Evolutionary conservation across 179 eudicot genomes (phyloP).

Genomic region (Vitellaria paradoxa): DNA sequence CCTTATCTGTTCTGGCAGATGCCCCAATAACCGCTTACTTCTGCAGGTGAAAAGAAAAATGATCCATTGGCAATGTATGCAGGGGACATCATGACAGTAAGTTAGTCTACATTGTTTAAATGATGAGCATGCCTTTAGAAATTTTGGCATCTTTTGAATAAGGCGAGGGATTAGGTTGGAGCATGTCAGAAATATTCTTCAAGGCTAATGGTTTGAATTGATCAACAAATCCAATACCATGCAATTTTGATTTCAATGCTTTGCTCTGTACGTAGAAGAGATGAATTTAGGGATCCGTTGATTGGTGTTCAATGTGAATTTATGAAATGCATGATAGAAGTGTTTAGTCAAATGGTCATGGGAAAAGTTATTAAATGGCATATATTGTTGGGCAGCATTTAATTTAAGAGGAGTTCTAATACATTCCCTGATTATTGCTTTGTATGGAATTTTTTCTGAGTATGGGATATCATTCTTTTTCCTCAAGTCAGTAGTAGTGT

Average conservation of each 20-base stretch:
- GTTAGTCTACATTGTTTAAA: slow-evolving; percentile 18
- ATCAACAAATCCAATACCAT: not conserved
- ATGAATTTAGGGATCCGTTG: not conserved
- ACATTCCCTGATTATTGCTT: not conserved
- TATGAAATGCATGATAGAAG: not conserved
- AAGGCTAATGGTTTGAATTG: not conserved
- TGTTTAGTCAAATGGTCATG: not conserved
- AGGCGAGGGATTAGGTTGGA: not conserved
- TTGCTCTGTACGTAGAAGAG: not conserved
- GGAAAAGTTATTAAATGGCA: not conserved
- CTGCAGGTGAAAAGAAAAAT: slow-evolving; percentile 85
- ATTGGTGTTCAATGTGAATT: not conserved
- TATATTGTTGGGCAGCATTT: not conserved
- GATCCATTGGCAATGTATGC: slow-evolving; percentile 98
- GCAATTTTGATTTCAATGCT: not conserved
- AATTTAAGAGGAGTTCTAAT: not conserved
- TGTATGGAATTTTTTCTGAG: not conserved
- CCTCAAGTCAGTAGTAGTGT: too few relatives aligned
- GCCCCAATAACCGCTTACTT: slow-evolving; percentile 9
- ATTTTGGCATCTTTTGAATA: not conserved
- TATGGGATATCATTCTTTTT: too few relatives aligned
- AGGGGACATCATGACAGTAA: slow-evolving; percentile 96
- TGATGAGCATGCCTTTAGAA: not conserved
- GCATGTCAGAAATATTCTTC: not conserved
- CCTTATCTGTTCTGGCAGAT: not conserved